Percentiles rank a stretch among this genome's conserved stretches.
These are phyloP conservation scores for Arabis alpina DNA, from an alignment of 345 rosid genomes.

Conservation along the genomic window DNA sequence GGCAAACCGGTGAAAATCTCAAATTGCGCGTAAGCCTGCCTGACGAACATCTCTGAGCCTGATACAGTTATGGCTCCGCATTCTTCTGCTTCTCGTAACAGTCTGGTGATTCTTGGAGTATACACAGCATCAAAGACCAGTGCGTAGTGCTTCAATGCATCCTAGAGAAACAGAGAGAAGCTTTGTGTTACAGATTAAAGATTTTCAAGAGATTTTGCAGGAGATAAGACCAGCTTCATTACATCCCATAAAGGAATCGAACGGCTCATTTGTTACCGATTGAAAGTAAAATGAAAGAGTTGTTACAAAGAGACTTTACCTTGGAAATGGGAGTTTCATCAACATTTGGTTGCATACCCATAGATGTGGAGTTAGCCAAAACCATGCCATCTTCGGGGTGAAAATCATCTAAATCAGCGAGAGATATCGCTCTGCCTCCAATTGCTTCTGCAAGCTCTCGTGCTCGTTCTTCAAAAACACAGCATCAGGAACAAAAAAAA, in stretches of 20 bases:
- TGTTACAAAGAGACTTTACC: slow-evolving; percentile 49
- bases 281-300: slow-evolving; percentile 6
- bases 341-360: slow-evolving; percentile 93
- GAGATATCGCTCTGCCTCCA: slow-evolving; percentile 81
- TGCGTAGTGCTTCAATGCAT: slow-evolving; percentile 68
- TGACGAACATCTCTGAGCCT: slow-evolving; percentile 88
- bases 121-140: slow-evolving; percentile 89
- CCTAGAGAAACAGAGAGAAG: slow-evolving; percentile 45
- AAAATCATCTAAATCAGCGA: slow-evolving; percentile 65
- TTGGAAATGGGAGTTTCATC: slow-evolving; percentile 85
- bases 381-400: slow-evolving; percentile 81
- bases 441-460: slow-evolving; percentile 69
- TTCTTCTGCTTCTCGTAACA: slow-evolving; percentile 83
- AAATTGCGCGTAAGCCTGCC: slow-evolving; percentile 88
- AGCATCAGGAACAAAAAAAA: slow-evolving; percentile 22
- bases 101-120: slow-evolving; percentile 82
- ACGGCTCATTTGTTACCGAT: neutral
- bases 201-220: slow-evolving; percentile 4
- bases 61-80: slow-evolving; percentile 72
- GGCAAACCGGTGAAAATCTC: slow-evolving; percentile 84
- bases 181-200: neutral
- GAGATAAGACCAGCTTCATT: neutral
- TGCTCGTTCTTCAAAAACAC: slow-evolving; percentile 64
- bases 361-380: slow-evolving; percentile 90
- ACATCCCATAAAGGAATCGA: neutral